A percentile compares a stretch with the other conserved stretches of the same genome.
Evolutionary conservation across 805 yeast genomes (phyloP).

Genomic region (Kurtzmaniella cleridarum): DNA sequence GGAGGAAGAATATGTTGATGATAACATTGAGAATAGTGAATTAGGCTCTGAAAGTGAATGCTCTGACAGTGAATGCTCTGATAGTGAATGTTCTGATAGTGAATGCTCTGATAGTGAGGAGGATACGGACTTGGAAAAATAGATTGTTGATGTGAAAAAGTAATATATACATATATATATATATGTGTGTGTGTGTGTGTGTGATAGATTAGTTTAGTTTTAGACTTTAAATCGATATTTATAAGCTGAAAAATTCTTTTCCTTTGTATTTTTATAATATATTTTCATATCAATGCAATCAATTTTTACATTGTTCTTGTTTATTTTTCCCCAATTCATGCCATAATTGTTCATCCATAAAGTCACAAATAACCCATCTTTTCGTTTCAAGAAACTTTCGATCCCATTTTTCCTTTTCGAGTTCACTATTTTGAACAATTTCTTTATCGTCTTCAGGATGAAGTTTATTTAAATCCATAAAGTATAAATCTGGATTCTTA

Average conservation of each 20-base stretch:
- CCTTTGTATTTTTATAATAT: neutral
- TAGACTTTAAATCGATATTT: too few relatives aligned
- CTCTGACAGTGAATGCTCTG: too few relatives aligned
- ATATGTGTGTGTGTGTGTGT: too few relatives aligned
- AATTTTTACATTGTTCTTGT: too few relatives aligned
- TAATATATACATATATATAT: too few relatives aligned
- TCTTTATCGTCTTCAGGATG: too few relatives aligned
- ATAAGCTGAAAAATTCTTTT: too few relatives aligned
- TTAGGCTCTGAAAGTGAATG: constrained; percentile 9
- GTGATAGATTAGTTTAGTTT: too few relatives aligned
- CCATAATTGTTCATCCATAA: constrained; percentile 16
- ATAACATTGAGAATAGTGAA: constrained; percentile 4
- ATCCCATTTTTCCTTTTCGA: constrained; percentile 20
- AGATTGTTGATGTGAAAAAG: neutral
- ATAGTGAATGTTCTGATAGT: too few relatives aligned
- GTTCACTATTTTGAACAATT: constrained; percentile 1
- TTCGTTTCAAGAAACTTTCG: constrained; percentile 17
- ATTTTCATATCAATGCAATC: constrained; percentile 1
- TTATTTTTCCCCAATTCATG: constrained; percentile 7
- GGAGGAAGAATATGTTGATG: constrained; percentile 9
- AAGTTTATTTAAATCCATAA: too few relatives aligned
- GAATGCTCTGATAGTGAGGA: constrained; percentile 4
- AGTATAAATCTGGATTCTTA: too few relatives aligned
- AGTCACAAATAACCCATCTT: constrained; percentile 20
- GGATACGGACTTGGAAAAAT: too few relatives aligned